phyloP scores from a whole-genome alignment of 2,329 filamentous ascomycete genomes.

The Alternaria novae-zelandiae region DNA sequence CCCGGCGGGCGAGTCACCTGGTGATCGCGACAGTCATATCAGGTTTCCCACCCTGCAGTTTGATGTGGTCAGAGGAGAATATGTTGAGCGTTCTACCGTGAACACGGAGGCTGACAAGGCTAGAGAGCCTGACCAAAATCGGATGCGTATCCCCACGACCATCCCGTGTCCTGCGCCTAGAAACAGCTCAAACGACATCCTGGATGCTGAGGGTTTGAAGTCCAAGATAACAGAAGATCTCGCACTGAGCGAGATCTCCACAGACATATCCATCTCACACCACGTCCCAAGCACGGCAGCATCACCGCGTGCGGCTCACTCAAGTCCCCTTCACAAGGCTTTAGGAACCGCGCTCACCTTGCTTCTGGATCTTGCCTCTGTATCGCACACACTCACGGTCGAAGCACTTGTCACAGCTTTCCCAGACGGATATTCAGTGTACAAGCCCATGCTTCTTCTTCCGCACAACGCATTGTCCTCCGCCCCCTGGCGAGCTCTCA shows the following conservation, averaged over 20 bases:
- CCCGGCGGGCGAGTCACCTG: neutral
- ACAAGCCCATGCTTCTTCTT: constrained; percentile 64
- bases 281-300: neutral
- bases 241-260: constrained; percentile 12
- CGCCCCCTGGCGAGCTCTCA: constrained; percentile 42
- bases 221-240: constrained; percentile 12
- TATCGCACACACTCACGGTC: constrained; percentile 19
- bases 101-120: neutral
- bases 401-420: constrained; percentile 28
- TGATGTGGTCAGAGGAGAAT: neutral
- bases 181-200: neutral
- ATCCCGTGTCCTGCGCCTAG: neutral
- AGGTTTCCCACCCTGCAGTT: neutral
- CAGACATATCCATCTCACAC: constrained; percentile 20
- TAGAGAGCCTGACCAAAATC: neutral
- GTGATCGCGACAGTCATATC: neutral
- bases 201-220: neutral
- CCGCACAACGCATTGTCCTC: constrained; percentile 55
- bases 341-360: constrained; percentile 20
- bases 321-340: constrained; percentile 33
- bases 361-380: constrained; percentile 20
- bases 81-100: neutral
- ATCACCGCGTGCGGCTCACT: neutral
- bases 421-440: constrained; percentile 59
- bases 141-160: constrained; percentile 32